These are phyloP conservation scores for Aspergillus sp. DNA, from an alignment of 2,329 filamentous ascomycete species.

Conservation along the genomic window DNA sequence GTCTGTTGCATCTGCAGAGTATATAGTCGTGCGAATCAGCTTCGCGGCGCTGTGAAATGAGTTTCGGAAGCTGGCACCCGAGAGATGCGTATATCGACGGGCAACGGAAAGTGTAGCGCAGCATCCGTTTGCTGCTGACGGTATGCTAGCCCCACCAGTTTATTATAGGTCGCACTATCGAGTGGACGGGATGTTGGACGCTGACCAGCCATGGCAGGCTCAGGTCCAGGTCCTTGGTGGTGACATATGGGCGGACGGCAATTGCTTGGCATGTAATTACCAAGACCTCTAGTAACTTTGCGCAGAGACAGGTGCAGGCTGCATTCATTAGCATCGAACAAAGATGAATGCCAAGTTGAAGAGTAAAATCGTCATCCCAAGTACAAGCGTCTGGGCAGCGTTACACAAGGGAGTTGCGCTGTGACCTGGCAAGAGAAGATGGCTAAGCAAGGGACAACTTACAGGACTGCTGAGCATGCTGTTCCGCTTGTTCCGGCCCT, in stretches of 20 bases:
- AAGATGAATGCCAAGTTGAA: background rate
- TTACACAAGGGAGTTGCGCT: constrained; percentile 22
- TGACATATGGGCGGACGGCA: constrained; percentile 23
- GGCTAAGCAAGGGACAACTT: constrained; percentile 50
- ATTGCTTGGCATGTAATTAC: constrained; percentile 24
- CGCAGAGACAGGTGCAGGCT: constrained; percentile 50
- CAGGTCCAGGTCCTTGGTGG: constrained; percentile 22
- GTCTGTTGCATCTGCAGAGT: constrained; percentile 11
- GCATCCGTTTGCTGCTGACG: constrained; percentile 14
- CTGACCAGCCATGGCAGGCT: constrained; percentile 10
- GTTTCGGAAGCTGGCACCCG: constrained; percentile 13
- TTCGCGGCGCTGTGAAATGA: constrained; percentile 14
- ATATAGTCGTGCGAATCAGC: constrained; percentile 9
- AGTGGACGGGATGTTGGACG: constrained; percentile 13
- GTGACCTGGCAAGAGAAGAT: constrained; percentile 25
- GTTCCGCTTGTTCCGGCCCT: constrained; percentile 90
- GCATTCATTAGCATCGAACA: constrained; percentile 23
- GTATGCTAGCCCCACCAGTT: constrained; percentile 12
- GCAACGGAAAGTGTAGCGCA: constrained; percentile 7
- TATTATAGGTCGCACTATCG: constrained; percentile 12
- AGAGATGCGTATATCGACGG: constrained; percentile 16
- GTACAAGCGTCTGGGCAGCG: constrained; percentile 25
- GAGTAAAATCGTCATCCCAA: constrained; percentile 9
- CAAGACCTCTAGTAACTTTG: constrained; percentile 45
- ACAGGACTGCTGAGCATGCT: constrained; percentile 96